Conservation (phyloP, 208 protist species). For the Acanthamoeba lenticulata region DNA sequence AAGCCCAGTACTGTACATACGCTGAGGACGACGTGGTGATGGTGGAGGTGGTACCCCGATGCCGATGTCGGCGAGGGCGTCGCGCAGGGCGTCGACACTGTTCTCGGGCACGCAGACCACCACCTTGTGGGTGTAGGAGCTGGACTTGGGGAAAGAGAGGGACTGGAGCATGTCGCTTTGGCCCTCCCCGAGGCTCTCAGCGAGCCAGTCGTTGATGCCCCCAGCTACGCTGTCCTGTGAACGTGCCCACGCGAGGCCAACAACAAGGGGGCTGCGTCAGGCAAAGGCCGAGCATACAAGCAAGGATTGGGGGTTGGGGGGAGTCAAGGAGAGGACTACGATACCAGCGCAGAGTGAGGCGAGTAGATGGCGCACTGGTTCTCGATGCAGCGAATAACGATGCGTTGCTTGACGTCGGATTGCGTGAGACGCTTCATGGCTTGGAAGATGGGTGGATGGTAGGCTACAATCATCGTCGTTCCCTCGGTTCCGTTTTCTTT, state of each 20-base stretch:
- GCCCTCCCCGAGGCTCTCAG: neutral
- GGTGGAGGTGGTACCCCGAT: neutral
- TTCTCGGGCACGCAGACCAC: neutral
- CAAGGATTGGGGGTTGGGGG: neutral
- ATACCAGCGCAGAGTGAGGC: conserved; percentile 70
- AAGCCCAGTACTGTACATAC: neutral
- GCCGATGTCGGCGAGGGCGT: neutral
- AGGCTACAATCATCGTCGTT: conserved; percentile 64
- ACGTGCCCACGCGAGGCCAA: neutral
- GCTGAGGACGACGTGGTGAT: neutral
- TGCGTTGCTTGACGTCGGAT: conserved; percentile 67
- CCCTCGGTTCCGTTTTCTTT: neutral
- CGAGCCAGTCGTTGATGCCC: conserved; percentile 77
- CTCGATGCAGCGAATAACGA: conserved; percentile 73
- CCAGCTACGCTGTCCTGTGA: conserved; percentile 58
- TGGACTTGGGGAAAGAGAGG: neutral
- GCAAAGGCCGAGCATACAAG: neutral
- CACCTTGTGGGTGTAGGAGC: conserved; percentile 5
- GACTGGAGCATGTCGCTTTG: neutral
- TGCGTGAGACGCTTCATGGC: conserved; percentile 52
- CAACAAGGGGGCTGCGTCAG: neutral
- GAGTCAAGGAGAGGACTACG: neutral
- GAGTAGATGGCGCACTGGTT: conserved; percentile 73
- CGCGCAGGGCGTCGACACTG: neutral
- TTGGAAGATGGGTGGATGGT: conserved; percentile 74